Base-by-base conservation (phyloP, 1,139 yeast species). In the Nadsonia starkeyi-henricii region DNA sequence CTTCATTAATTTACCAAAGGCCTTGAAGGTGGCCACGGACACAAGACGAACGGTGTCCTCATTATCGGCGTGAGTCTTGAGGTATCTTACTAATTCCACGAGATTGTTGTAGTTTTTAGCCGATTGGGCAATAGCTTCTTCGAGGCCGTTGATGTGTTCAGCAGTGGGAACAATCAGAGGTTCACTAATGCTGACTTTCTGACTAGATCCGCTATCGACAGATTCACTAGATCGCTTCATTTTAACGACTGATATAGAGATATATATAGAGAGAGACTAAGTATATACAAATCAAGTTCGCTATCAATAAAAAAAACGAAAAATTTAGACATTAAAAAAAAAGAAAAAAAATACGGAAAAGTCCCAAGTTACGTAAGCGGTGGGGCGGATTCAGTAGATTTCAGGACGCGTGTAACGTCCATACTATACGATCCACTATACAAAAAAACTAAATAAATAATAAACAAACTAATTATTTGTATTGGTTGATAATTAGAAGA, bases 1-100 rank as follows among this genome's bases (percentile, higher is more conserved):
- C 43, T 70, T 67, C 50, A 80, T 70, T 44, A 85, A 62, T 48
- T 70, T 69, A 51, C 76, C 77, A 63, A 85, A 86, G 5, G 77
- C 62, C 54, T 76, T 75, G 58, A 69, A 74, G 26, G 85, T 58
- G 1, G 75, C 68, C 81, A 69, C 41, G 82, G 58, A 2, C 49
- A 49, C 26, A 48, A 50, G 41, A 48, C 56, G 41, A 48, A 50
- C 47, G 43, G 48, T 44, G 66, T 57, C 39, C 51, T 57, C 51
- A 36, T 66, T 60, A 20, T 70, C 56, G 2, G 50, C 46, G 12
- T 33, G 12, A 15, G 39, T 33, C 13, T 63, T 62, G 45, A 71
- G 67, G 48, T 70, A 72, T 5, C 65, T 65, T 20, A 78, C 54
- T 36, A 82, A 62, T 4, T 59, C 56, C 1, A 71, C 75, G 19